Evolutionary conservation across 2,329 filamentous ascomycete genomes (phyloP), one percentile per base, ranked within the genome.

Genomic region (Cladosporium phlei): DNA sequence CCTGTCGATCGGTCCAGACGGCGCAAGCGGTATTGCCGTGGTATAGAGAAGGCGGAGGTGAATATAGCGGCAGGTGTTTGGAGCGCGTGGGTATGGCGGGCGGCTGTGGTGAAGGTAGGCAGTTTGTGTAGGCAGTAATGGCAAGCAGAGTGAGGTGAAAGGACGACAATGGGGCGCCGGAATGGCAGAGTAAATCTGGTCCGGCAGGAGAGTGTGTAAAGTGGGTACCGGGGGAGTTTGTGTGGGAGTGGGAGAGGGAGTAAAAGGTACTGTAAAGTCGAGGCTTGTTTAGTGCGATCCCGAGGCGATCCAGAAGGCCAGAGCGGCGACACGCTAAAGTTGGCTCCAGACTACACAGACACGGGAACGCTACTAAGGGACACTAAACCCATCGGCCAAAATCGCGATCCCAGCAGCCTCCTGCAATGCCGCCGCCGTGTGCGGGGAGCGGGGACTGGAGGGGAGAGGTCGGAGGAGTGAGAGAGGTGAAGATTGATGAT

Each of bases 301-400:
- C 11, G 35, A 38, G 35, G n/a, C n/a, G n/a, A n/a, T n/a, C n/a
- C n/a, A n/a, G n/a, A n/a, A n/a, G n/a, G n/a, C n/a, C n/a, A n/a
- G n/a, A n/a, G n/a, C n/a, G n/a, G n/a, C n/a, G 21, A 27, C 22
- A 25, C 35, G 35, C 35, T 38, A 38, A n/a, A n/a, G n/a, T n/a
- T n/a, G n/a, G n/a, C n/a, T n/a, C n/a, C n/a, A n/a, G n/a, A n/a
- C n/a, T n/a, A n/a, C n/a, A n/a, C n/a, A n/a, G n/a, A n/a, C n/a
- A n/a, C n/a, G n/a, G n/a, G n/a, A n/a, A n/a, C n/a, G n/a, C n/a
- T n/a, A n/a, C n/a, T n/a, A n/a, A n/a, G n/a, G n/a, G n/a, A n/a
- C n/a, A n/a, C n/a, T n/a, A n/a, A n/a, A 22, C 34, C 22, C 35
- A 14, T 38, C 35, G 35, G 35, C 35, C 35, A 38, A 38, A 38